Conservation (phyloP, 768 basidiomycete genomes). For the Serpula lacrymans region DNA sequence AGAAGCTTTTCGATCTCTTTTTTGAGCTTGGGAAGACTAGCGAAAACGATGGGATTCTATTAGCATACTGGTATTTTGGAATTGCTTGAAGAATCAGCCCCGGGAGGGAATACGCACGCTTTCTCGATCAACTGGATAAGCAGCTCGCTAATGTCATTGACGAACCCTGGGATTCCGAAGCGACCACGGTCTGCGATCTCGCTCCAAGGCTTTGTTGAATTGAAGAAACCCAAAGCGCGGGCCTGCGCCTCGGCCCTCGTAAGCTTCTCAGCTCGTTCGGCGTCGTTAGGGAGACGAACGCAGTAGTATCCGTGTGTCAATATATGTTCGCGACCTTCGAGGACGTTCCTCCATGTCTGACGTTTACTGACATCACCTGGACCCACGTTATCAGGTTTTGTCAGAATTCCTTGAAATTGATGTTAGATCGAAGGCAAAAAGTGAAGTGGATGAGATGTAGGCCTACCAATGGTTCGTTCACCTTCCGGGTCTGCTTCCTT, state of each 20-base stretch:
- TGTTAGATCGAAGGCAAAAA: not conserved
- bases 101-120: constrained; percentile 36
- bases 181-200: constrained; percentile 40
- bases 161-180: constrained; percentile 55
- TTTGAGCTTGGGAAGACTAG: constrained; percentile 47
- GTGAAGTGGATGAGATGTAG: not conserved
- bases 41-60: not conserved
- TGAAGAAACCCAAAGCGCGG: constrained; percentile 44
- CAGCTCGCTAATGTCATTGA: constrained; percentile 47
- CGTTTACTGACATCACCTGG: constrained; percentile 39
- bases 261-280: constrained; percentile 39
- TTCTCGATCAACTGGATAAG: constrained; percentile 50
- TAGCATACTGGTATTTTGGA: no score
- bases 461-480: constrained; percentile 58
- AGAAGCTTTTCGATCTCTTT: constrained; percentile 40
- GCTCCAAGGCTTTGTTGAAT: constrained; percentile 49
- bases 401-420: constrained; percentile 51
- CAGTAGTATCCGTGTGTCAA: constrained; percentile 63
- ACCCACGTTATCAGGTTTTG: constrained; percentile 61
- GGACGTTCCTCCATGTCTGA: constrained; percentile 45
- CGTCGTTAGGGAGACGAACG: constrained; percentile 62
- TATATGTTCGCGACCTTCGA: constrained; percentile 44
- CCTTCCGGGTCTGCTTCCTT: constrained; percentile 50
- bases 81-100: not conserved
- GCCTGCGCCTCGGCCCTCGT: constrained; percentile 34